These are phyloP conservation scores for Lecanicillium sp. DNA, from an alignment of 2,329 filamentous ascomycete genomes.

Conservation along the genomic window DNA sequence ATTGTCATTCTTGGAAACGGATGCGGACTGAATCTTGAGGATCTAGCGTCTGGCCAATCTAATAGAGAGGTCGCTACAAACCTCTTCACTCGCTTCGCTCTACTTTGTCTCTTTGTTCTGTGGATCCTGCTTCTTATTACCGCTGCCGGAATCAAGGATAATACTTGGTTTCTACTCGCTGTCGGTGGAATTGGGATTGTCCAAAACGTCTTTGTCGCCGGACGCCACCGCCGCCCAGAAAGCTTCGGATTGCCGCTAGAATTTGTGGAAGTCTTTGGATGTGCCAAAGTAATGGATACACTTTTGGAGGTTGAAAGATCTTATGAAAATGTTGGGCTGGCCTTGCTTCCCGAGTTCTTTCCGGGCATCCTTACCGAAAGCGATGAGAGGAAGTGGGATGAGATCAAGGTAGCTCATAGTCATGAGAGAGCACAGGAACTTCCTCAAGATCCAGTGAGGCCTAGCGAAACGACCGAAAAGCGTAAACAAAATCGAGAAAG, in stretches of 20 bases:
- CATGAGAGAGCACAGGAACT: no score
- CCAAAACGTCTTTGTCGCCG: slow-evolving; percentile 29
- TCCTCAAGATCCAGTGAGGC: no score
- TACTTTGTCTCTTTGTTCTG: slow-evolving; percentile 19
- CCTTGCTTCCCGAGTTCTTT: slow-evolving; percentile 8
- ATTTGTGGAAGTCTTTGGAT: slow-evolving; percentile 7
- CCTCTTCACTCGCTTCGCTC: slow-evolving; percentile 12
- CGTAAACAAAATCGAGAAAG: no score
- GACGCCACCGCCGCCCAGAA: slow-evolving; percentile 17
- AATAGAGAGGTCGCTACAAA: background rate
- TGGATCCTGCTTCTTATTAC: slow-evolving; percentile 34
- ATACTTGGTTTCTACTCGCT: slow-evolving; percentile 32
- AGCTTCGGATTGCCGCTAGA: slow-evolving; percentile 18
- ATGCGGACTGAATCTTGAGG: slow-evolving; percentile 30
- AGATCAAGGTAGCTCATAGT: no score
- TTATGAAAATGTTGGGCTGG: slow-evolving; percentile 1
- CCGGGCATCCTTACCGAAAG: no score
- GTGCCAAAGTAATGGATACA: slow-evolving; percentile 9
- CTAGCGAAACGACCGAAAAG: no score
- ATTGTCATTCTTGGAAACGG: slow-evolving; percentile 27
- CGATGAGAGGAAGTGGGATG: no score
- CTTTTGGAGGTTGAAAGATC: slow-evolving; percentile 8
- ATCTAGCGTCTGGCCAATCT: slow-evolving; percentile 22
- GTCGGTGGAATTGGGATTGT: slow-evolving; percentile 31
- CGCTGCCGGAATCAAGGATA: slow-evolving; percentile 23